A percentile compares a stretch with the other conserved stretches of the same genome.
phyloP scores from a whole-genome alignment of 2,329 filamentous ascomycete species.

The Neoarthrinium moseri region DNA sequence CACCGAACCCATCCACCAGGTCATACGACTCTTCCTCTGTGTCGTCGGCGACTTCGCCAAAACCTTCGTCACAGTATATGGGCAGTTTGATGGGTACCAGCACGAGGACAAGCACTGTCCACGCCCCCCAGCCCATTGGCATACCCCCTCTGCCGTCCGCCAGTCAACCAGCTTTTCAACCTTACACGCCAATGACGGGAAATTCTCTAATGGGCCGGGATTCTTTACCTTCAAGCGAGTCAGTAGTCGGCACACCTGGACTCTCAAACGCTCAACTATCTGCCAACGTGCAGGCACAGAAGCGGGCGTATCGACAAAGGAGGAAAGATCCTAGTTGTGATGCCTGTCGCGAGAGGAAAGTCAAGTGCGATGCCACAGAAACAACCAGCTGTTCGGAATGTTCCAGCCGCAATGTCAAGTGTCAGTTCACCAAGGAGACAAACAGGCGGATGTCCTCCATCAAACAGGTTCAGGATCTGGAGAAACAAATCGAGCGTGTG shows the following conservation, averaged over 20 bases:
- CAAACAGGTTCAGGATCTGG: conserved; percentile 96
- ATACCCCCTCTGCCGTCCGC: conserved; percentile 50
- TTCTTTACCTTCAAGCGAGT: conserved; percentile 59
- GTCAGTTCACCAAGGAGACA: conserved; percentile 98
- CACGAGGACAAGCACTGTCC: conserved; percentile 46
- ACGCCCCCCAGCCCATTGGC: conserved; percentile 52
- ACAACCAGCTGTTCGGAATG: conserved; percentile 96
- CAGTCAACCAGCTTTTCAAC: conserved; percentile 44
- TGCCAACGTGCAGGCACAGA: conserved; percentile 69
- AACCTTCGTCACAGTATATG: conserved; percentile 51
- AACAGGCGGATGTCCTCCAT: conserved; percentile 99
- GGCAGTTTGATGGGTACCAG: conserved; percentile 52
- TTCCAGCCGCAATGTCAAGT: conserved; percentile 93
- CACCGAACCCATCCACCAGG: conserved; percentile 59
- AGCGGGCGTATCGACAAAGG: conserved; percentile 90
- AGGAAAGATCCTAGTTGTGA: conserved; percentile 97
- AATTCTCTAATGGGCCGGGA: conserved; percentile 55
- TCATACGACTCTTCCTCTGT: conserved; percentile 66
- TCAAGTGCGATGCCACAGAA: conserved; percentile 94
- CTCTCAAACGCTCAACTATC: conserved; percentile 35
- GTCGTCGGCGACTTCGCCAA: conserved; percentile 61
- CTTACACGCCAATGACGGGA: conserved; percentile 51
- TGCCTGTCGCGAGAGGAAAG: conserved; percentile 84
- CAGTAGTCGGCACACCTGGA: conserved; percentile 54
- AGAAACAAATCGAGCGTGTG: conserved; percentile 81